Percentiles rank a stretch among this genome's conserved stretches.
phyloP scores from a whole-genome alignment of 2,329 filamentous ascomycete genomes.

The Fusarium protoensiforme region DNA sequence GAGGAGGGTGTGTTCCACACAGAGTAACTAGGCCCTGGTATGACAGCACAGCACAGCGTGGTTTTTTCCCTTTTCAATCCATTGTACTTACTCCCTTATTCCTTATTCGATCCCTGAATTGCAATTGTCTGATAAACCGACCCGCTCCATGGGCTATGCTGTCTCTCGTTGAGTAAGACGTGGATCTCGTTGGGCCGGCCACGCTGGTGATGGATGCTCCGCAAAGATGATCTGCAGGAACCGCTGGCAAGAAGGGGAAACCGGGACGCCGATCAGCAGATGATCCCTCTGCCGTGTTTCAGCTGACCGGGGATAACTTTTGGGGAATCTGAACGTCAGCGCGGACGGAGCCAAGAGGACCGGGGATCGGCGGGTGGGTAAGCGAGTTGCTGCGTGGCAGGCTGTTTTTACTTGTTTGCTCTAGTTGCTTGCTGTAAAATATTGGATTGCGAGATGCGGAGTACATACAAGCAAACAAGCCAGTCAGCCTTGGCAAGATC shows the following conservation, averaged over 20 bases:
- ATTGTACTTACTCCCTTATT: neutral
- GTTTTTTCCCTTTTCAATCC: neutral
- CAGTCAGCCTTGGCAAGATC: constrained; percentile 30
- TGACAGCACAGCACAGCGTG: neutral
- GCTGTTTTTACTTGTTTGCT: constrained; percentile 14
- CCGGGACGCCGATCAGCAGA: constrained; percentile 4
- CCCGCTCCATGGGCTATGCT: neutral
- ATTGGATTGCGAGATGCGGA: constrained; percentile 19
- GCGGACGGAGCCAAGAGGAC: constrained; percentile 6
- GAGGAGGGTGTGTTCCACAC: neutral
- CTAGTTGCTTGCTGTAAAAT: constrained; percentile 16
- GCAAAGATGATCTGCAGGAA: constrained; percentile 38
- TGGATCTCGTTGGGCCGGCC: constrained; percentile 4
- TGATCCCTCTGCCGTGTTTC: neutral
- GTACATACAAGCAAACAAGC: constrained; percentile 9
- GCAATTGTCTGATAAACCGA: neutral
- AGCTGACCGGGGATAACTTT: constrained; percentile 6
- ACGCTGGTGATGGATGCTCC: constrained; percentile 4
- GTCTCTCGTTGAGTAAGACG: constrained; percentile 18
- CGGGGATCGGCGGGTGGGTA: neutral
- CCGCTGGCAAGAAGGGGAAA: constrained; percentile 12
- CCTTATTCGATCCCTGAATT: neutral
- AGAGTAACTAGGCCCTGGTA: neutral
- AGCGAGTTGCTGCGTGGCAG: constrained; percentile 7
- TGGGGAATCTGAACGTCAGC: neutral